A percentile compares a stretch with the other conserved stretches of the same genome.
Conservation (phyloP, 345 rosid genomes). For the Raphanus raphanistrum region DNA sequence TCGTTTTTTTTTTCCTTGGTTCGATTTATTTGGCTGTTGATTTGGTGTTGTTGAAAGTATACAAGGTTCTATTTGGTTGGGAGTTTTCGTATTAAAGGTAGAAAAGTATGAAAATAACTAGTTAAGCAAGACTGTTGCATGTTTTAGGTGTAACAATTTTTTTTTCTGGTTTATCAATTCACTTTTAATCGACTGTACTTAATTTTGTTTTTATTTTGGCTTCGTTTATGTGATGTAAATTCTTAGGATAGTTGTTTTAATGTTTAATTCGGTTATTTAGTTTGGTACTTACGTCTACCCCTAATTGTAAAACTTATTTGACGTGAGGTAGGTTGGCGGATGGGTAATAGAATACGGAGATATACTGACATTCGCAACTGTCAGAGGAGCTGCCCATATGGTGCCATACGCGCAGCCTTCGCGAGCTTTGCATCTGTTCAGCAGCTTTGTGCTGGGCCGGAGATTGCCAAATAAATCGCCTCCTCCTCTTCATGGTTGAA, state of each 20-base stretch:
- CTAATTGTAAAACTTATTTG: neutral
- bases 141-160: neutral
- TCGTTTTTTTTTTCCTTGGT: neutral
- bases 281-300: neutral
- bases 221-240: neutral
- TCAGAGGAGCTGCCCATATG: conserved; percentile 94
- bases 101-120: neutral
- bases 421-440: neutral
- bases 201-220: neutral
- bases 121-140: neutral
- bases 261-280: neutral
- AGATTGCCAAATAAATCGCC: conserved; percentile 25
- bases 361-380: conserved; percentile 71
- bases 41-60: neutral
- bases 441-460: neutral
- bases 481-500: conserved; percentile 41
- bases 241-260: no score
- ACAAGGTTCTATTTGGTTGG: neutral
- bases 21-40: neutral
- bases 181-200: neutral
- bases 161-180: neutral
- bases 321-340: conserved; percentile 63
- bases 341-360: conserved; percentile 85
- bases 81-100: neutral
- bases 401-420: conserved; percentile 71